Conservation (phyloP, 768 basidiomycete genomes). For the Termitomyces sp. region DNA sequence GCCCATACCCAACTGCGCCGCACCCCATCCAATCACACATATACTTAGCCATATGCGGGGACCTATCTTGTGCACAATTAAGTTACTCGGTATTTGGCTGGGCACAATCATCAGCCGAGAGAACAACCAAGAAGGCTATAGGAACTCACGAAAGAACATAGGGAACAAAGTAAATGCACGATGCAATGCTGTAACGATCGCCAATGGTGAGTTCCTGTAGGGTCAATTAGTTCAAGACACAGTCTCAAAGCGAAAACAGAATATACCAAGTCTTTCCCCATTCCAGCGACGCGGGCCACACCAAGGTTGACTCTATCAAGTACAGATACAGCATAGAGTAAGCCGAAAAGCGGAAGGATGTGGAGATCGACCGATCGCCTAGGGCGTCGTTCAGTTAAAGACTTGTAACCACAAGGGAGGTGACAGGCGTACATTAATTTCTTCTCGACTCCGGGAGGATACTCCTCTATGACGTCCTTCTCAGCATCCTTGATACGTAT, state of each 20-base stretch:
- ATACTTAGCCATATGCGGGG: slow-evolving; percentile 36
- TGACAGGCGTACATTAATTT: not conserved
- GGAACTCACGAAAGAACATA: slow-evolving; percentile 33
- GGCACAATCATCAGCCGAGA: not conserved
- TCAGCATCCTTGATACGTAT: not conserved
- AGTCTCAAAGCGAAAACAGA: not conserved
- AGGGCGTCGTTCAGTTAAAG: not conserved
- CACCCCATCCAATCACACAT: slow-evolving; percentile 35
- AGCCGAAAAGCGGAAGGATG: slow-evolving; percentile 28
- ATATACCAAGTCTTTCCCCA: slow-evolving; percentile 27
- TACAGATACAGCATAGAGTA: slow-evolving; percentile 28
- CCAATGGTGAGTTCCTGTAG: slow-evolving; percentile 25
- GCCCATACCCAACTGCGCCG: slow-evolving; percentile 37
- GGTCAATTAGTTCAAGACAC: not conserved
- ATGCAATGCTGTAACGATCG: slow-evolving; percentile 32
- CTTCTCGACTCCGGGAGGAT: not conserved
- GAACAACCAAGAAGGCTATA: not conserved
- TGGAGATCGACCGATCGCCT: slow-evolving; percentile 26
- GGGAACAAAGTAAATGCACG: slow-evolving; percentile 37
- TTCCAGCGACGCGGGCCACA: slow-evolving; percentile 28
- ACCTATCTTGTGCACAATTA: slow-evolving; percentile 33
- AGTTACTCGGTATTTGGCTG: slow-evolving; percentile 40
- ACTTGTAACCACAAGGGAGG: not conserved
- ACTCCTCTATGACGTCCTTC: not conserved
- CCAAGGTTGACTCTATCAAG: slow-evolving; percentile 29